Conservation (phyloP, 257 asterid species). For the Henckelia pumila region DNA sequence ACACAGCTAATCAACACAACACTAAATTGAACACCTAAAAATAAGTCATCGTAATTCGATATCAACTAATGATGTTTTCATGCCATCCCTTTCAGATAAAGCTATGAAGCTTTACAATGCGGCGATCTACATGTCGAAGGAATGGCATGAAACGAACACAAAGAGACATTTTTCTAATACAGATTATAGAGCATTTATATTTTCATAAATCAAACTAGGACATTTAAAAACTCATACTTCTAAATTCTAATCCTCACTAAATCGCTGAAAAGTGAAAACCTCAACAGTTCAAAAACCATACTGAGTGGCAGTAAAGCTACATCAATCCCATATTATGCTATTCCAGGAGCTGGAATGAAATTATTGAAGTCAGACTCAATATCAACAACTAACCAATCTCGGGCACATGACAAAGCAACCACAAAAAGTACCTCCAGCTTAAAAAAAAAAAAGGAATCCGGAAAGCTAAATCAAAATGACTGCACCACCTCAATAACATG, state of each 20-base stretch:
- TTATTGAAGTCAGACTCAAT: not conserved
- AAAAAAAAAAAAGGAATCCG: not conserved
- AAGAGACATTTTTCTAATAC: not conserved
- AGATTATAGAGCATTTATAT: not conserved
- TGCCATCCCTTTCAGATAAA: constrained; percentile 16
- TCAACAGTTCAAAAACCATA: not conserved
- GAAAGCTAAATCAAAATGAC: not conserved
- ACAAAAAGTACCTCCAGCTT: not conserved
- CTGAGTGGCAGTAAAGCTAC: not conserved
- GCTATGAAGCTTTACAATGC: not conserved
- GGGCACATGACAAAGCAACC: not conserved
- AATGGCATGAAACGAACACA: not conserved
- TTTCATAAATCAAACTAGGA: not conserved
- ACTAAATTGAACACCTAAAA: not conserved
- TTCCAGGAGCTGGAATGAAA: not conserved
- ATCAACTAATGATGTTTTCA: constrained; percentile 12
- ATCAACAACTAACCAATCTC: not conserved
- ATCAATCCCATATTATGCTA: not conserved
- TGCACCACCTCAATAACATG: not conserved
- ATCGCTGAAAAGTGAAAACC: not conserved
- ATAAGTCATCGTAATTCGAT: too few species aligned
- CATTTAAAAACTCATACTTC: not conserved
- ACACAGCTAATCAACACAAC: not conserved
- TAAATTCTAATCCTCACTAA: not conserved
- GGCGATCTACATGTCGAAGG: not conserved